Percentiles rank a stretch among this genome's conserved stretches.
Conservation (phyloP, 1,284 basidiomycete genomes). For the Cutaneotrichosporon sp. region DNA sequence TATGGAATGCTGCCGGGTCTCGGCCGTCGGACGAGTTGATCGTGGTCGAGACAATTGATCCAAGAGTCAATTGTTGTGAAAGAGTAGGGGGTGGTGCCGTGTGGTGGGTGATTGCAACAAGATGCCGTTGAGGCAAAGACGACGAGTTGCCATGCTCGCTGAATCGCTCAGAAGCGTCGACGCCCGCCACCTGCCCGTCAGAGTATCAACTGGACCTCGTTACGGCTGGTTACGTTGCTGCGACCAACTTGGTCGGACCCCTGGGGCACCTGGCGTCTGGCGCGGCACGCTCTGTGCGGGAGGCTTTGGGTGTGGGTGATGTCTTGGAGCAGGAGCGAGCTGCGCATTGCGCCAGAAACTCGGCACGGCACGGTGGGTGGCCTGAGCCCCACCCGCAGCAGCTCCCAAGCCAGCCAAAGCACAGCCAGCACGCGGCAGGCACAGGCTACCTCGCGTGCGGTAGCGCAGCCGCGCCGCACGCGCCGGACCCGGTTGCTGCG, state of each 20-base stretch:
- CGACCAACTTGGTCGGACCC: not conserved
- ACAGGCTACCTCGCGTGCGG: not conserved
- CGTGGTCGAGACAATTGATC: not conserved
- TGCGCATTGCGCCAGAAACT: not conserved
- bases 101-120: no score
- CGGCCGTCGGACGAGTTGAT: not conserved
- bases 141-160: not conserved
- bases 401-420: not conserved
- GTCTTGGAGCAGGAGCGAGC: not conserved
- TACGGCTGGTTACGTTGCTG: not conserved
- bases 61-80: no score
- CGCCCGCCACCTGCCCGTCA: not conserved
- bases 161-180: not conserved
- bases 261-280: not conserved
- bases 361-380: not conserved
- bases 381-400: not conserved
- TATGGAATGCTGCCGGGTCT: not conserved
- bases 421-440: not conserved
- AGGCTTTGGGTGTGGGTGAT: no score
- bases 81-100: no score
- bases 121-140: no score
- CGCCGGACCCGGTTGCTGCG: not conserved
- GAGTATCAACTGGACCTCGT: not conserved
- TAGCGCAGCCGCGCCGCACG: not conserved
- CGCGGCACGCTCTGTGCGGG: not conserved